Conservation (phyloP, 306 rosid species). For the Clitoria ternatea region DNA sequence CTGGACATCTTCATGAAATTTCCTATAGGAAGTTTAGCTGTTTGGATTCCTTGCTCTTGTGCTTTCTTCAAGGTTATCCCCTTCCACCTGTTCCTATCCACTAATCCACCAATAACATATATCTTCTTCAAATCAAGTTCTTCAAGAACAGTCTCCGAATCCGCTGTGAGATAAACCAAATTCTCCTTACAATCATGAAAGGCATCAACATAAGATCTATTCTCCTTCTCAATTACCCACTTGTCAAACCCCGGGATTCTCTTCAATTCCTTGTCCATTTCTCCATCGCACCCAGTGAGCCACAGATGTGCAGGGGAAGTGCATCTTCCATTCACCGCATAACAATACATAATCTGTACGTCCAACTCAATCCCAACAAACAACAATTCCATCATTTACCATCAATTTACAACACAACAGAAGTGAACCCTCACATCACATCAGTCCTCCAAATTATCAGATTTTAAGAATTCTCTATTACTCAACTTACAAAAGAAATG, state of each 20-base stretch:
- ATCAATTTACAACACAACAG: not conserved
- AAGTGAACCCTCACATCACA: no score
- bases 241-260: slow-evolving; percentile 77
- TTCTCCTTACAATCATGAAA: slow-evolving; percentile 60
- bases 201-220: slow-evolving; percentile 63
- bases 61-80: slow-evolving; percentile 92
- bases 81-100: slow-evolving; percentile 91
- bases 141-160: slow-evolving; percentile 74
- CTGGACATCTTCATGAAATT: slow-evolving; percentile 81
- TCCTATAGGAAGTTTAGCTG: slow-evolving; percentile 83
- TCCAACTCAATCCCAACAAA: slow-evolving; percentile 7
- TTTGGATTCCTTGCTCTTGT: slow-evolving; percentile 81
- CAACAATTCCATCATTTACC: not conserved
- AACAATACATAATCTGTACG: slow-evolving; percentile 91
- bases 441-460: no score
- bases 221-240: slow-evolving; percentile 79
- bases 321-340: slow-evolving; percentile 78
- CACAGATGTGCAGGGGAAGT: slow-evolving; percentile 73
- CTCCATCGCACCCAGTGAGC: slow-evolving; percentile 85
- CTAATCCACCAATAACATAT: slow-evolving; percentile 84
- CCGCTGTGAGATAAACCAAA: slow-evolving; percentile 84
- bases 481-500: no score
- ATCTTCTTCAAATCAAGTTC: slow-evolving; percentile 73
- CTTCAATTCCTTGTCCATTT: slow-evolving; percentile 57
- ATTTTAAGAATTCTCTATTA: no score